Conservation (phyloP, 441 rosid genomes). For the Eutrema salsugineum region DNA sequence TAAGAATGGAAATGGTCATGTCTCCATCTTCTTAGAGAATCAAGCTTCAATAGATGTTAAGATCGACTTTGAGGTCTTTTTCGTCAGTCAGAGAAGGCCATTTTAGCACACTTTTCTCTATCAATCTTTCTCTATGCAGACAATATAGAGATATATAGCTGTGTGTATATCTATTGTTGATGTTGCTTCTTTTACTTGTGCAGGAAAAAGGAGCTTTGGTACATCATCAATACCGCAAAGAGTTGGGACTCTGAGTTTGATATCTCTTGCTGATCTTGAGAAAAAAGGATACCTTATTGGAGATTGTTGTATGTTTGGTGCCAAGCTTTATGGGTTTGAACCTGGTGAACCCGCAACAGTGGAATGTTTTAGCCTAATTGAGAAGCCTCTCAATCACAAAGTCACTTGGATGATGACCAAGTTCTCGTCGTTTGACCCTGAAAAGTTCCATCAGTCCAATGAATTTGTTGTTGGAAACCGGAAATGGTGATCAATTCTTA, state of each 20-base stretch:
- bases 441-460: neutral
- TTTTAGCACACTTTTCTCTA: no score
- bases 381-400: conserved; percentile 23
- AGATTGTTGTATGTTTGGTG: conserved; percentile 28
- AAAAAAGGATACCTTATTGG: conserved; percentile 11
- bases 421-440: conserved; percentile 8
- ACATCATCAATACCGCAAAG: no score
- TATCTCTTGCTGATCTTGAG: conserved; percentile 1
- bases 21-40: conserved; percentile 12
- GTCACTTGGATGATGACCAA: conserved; percentile 22
- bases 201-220: no score
- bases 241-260: no score
- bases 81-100: no score
- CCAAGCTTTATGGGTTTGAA: neutral
- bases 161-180: neutral
- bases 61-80: neutral
- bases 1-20: neutral
- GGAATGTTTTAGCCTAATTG: conserved; percentile 19
- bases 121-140: neutral
- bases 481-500: conserved; percentile 10
- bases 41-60: neutral
- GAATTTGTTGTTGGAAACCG: conserved; percentile 23
- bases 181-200: neutral
- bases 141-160: neutral
- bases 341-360: neutral